Evolutionary conservation across 164 flowering plant genomes (phyloP).

Genomic region (Echeveria elegans): DNA sequence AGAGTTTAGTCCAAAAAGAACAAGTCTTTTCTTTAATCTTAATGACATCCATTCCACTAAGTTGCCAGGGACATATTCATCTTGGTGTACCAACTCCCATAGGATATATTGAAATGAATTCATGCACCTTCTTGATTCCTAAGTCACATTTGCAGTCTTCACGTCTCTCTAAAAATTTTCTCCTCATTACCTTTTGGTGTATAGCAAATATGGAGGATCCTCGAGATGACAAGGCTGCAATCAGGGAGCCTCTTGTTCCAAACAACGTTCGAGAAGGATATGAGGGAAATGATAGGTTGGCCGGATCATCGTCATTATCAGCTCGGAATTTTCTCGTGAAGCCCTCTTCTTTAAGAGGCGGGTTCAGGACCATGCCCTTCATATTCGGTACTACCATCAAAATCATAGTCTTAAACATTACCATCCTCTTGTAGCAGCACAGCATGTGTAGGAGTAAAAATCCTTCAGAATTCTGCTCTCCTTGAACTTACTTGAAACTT

Average conservation of each 20-base stretch:
- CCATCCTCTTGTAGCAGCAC: not conserved
- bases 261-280: not conserved
- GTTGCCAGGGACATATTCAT: not conserved
- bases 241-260: conserved; percentile 1
- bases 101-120: not conserved
- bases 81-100: not conserved
- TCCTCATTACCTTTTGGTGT: not conserved
- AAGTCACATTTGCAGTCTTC: not conserved
- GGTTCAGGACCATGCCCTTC: conserved; percentile 31
- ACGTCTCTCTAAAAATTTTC: not conserved
- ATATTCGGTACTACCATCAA: conserved; percentile 27
- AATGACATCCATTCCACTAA: conserved; percentile 3
- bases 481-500: not conserved
- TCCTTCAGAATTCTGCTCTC: not conserved
- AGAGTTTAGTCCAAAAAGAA: not conserved
- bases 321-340: not conserved
- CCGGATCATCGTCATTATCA: conserved; percentile 6
- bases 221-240: not conserved
- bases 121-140: not conserved
- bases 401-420: not conserved
- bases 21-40: not conserved
- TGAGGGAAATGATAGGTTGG: not conserved
- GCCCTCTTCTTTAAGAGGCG: conserved; percentile 18
- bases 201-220: conserved; percentile 7
- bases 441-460: not conserved